Conservation (phyloP, 1,139 yeast species). For the Geotrichum restrictum region DNA sequence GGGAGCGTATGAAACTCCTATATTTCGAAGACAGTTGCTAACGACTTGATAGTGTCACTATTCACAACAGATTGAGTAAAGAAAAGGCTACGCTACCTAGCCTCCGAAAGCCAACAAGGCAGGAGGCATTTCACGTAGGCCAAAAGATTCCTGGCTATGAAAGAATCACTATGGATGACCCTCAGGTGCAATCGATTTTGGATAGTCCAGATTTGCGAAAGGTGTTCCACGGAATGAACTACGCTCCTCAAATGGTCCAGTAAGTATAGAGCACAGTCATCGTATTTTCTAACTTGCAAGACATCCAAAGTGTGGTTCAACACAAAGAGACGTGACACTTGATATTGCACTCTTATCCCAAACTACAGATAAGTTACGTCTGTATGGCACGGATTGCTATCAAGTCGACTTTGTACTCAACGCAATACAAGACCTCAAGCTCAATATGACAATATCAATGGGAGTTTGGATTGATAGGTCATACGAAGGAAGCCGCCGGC, state of each 20-base stretch:
- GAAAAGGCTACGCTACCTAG: background rate
- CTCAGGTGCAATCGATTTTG: constrained; percentile 32
- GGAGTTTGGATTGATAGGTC: constrained; percentile 61
- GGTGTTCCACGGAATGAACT: constrained; percentile 56
- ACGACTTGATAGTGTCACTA: background rate
- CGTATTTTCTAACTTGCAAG: background rate
- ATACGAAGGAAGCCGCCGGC: constrained; percentile 45
- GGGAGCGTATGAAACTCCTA: constrained; percentile 7
- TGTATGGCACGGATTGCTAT: constrained; percentile 62
- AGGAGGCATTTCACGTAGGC: background rate
- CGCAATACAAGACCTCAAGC: constrained; percentile 48
- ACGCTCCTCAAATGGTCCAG: constrained; percentile 51
- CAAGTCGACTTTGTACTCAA: constrained; percentile 53
- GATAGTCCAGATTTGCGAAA: constrained; percentile 35
- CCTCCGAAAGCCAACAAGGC: background rate
- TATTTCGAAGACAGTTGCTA: background rate
- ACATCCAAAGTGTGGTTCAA: constrained; percentile 45
- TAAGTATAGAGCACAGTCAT: constrained; percentile 17
- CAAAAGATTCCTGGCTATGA: background rate
- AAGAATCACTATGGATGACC: constrained; percentile 18
- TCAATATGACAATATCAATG: constrained; percentile 56
- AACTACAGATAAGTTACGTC: constrained; percentile 54
- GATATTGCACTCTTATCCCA: constrained; percentile 57
- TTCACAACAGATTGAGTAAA: background rate
- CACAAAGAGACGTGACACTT: constrained; percentile 47